These are phyloP conservation scores for Nephelium lappaceum DNA, from an alignment of 345 rosid genomes.

Conservation along the genomic window DNA sequence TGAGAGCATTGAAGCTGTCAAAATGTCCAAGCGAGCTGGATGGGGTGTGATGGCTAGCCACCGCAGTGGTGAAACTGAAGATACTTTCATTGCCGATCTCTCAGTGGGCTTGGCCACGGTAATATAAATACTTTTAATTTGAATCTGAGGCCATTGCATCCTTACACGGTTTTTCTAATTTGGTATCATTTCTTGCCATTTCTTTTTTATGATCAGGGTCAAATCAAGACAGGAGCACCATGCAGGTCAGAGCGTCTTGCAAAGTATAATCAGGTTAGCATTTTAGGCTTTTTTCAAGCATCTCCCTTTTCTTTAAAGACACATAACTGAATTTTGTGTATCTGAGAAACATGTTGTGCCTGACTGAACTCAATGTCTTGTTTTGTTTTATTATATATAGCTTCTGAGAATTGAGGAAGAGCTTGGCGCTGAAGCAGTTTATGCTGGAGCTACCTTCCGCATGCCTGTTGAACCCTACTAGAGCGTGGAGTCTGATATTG, in stretches of 20 bases:
- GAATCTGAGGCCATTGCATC: not conserved
- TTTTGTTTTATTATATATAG: conserved; percentile 30
- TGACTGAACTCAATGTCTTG: not conserved
- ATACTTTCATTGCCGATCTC: conserved; percentile 94
- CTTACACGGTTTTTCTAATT: not conserved
- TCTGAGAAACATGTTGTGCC: not conserved
- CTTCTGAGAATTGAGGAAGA: conserved; percentile 94
- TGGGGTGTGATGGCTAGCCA: conserved; percentile 99
- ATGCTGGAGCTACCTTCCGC: conserved; percentile 89
- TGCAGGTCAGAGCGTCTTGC: conserved; percentile 99
- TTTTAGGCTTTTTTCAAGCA: not conserved
- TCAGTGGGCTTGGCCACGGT: conserved; percentile 95
- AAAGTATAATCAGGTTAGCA: conserved; percentile 83
- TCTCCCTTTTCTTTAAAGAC: not conserved
- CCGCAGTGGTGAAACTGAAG: conserved; percentile 98
- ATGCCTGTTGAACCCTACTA: conserved; percentile 86
- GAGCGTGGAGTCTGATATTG: conserved; percentile 11
- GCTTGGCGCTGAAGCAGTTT: conserved; percentile 79
- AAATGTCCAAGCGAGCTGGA: conserved; percentile 95
- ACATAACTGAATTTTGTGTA: not conserved
- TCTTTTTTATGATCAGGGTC: conserved; percentile 56
- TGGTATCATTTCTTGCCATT: not conserved
- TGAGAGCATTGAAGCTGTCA: conserved; percentile 97
- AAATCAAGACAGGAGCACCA: conserved; percentile 97
- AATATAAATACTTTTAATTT: conserved; percentile 10